These are phyloP conservation scores for Microstegium vimineum DNA, from an alignment of 176 grass and related monocot species.

Conservation along the genomic window DNA sequence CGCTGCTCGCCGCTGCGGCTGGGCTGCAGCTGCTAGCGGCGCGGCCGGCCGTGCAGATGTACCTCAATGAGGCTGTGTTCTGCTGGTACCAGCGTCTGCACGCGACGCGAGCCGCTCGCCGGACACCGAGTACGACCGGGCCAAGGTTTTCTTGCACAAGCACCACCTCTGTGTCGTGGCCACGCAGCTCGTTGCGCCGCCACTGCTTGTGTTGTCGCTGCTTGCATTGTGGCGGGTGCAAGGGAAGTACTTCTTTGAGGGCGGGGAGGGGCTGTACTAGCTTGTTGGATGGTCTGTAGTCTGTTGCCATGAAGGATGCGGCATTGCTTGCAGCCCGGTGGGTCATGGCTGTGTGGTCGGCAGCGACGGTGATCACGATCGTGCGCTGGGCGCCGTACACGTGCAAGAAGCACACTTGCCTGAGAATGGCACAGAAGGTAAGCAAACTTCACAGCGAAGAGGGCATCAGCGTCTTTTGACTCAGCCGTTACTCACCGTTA, in stretches of 20 bases:
- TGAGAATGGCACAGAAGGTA: too few species aligned
- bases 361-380: conserved; percentile 49
- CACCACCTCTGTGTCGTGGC: conserved; percentile 69
- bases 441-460: too few species aligned
- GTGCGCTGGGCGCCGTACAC: too few species aligned
- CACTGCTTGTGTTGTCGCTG: conserved; percentile 55
- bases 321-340: conserved; percentile 73
- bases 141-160: conserved; percentile 95
- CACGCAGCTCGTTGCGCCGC: conserved; percentile 58
- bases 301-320: conserved; percentile 58
- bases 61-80: conserved; percentile 84
- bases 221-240: conserved; percentile 59
- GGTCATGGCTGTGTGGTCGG: conserved; percentile 56
- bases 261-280: conserved; percentile 32
- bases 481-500: too few species aligned
- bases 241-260: conserved; percentile 64
- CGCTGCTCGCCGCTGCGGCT: conserved; percentile 32
- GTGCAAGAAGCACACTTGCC: too few species aligned
- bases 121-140: conserved; percentile 80
- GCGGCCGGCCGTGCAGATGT: conserved; percentile 80
- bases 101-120: conserved; percentile 42
- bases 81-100: conserved; percentile 97
- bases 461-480: too few species aligned
- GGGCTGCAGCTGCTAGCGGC: conserved; percentile 65
- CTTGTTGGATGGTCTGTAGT: conserved; percentile 56